Evolutionary conservation across 208 protist species (phyloP), one percentile per base, ranked within the genome.

Genomic region (Leptomonas seymouri): DNA sequence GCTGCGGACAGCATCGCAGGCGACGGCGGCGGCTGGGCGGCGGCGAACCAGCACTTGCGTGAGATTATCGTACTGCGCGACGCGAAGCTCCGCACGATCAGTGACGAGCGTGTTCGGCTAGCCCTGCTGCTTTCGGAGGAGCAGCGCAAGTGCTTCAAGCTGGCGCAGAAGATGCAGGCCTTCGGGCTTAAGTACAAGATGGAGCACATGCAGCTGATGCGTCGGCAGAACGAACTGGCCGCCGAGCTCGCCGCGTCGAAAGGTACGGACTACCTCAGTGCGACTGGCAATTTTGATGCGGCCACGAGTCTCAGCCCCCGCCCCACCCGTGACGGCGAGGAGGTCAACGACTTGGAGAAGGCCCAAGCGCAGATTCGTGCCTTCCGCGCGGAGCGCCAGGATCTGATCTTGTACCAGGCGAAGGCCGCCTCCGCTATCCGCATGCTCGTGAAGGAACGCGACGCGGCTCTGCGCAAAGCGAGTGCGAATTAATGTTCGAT

Each of bases 221-320:
- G 67, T 50, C 81, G 80, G 7, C 65, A 82, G 66, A 79, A 91
- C 39, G 85, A 93, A 56, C 82, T 93, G 15, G 20, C 44, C 28
- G 76, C 68, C 7, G 84, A 94, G 72, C 74, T 94, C 30, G 79
- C 80, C 7, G 54, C 68, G 3, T 39, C 71, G 23, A 93, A 93
- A 74, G 90, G 87, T 20, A 96, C 87, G 11, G 87, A 96, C 49
- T 96, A 96, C 76, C 77, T 96, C 42, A 85, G 71, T 42, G 63
- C 83, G 20, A n/a, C 64, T 28, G 74, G 60, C n/a, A 66, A 21
- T 53, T 66, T 80, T 30, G 44, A 60, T 42, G 1, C 18, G 28
- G 21, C 31, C 1, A 45, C n/a, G 11, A 63, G 44, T 59, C 67
- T 74, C 12, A 71, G 23, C 59, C 65, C 67, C 15, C 54, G 70